A percentile compares a stretch with the other conserved stretches of the same genome.
phyloP scores from a whole-genome alignment of 108 stramenopile genomes.

The Skeletonema costatum region DNA sequence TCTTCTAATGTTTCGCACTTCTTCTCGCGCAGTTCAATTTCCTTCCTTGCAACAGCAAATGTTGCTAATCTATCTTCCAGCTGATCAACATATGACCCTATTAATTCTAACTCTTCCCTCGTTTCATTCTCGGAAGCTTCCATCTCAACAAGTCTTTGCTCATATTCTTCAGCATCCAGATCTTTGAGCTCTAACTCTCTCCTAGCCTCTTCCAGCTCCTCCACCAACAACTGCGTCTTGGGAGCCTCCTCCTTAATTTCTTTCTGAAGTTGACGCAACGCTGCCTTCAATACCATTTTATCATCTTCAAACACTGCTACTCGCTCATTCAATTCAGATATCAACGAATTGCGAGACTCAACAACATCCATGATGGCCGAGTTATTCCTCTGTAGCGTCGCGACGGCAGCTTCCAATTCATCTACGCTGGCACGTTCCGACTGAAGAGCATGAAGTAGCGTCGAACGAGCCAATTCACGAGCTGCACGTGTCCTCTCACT shows the following conservation, averaged over 20 bases:
- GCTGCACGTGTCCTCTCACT: slow-evolving; percentile 45
- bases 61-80: slow-evolving; percentile 75
- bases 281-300: slow-evolving; percentile 85
- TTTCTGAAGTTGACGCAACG: slow-evolving; percentile 78
- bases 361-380: slow-evolving; percentile 84
- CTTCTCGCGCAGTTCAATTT: slow-evolving; percentile 71
- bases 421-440: slow-evolving; percentile 74
- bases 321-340: slow-evolving; percentile 82
- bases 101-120: slow-evolving; percentile 66
- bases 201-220: slow-evolving; percentile 54
- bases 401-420: slow-evolving; percentile 66
- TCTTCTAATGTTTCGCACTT: slow-evolving; percentile 62
- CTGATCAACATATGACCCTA: slow-evolving; percentile 76
- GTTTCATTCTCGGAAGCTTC: slow-evolving; percentile 54
- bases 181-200: slow-evolving; percentile 42
- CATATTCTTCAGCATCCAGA: slow-evolving; percentile 33
- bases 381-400: slow-evolving; percentile 72
- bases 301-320: slow-evolving; percentile 89
- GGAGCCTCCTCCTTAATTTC: slow-evolving; percentile 86
- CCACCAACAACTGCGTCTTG: slow-evolving; percentile 63
- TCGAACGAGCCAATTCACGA: slow-evolving; percentile 73
- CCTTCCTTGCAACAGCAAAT: slow-evolving; percentile 75
- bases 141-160: slow-evolving; percentile 29
- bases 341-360: slow-evolving; percentile 65
- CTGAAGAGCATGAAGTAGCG: slow-evolving; percentile 74